Conservation (phyloP, 169 alveolate genomes). For the Plasmodium gonderi region DNA sequence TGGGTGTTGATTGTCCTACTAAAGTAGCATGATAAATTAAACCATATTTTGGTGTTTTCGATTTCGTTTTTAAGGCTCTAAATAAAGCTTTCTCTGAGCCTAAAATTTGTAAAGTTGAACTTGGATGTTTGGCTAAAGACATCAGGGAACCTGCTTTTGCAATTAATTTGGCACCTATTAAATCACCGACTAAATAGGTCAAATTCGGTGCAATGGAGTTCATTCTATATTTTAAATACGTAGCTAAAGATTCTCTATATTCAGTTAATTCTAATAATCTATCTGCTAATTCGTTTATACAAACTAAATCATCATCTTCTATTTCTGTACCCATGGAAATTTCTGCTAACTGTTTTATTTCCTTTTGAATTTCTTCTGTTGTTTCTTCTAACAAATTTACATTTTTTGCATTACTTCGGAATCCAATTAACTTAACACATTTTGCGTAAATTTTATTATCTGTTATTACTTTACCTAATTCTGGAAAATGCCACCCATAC, state of each 20-base stretch:
- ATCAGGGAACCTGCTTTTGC: constrained; percentile 99
- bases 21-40: constrained; percentile 98
- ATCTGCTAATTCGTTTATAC: constrained; percentile 94
- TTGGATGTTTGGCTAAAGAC: constrained; percentile 99
- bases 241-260: constrained; percentile 94
- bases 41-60: constrained; percentile 99
- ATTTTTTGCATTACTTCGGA: constrained; percentile 87
- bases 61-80: constrained; percentile 98
- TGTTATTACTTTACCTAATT: constrained; percentile 95
- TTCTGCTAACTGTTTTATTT: constrained; percentile 98
- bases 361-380: constrained; percentile 95
- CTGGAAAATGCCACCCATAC: constrained; percentile 99
- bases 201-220: constrained; percentile 99
- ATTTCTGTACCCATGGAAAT: constrained; percentile 99
- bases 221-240: constrained; percentile 98
- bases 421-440: constrained; percentile 92
- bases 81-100: constrained; percentile 99
- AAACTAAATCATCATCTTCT: constrained; percentile 95
- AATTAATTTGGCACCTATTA: constrained; percentile 99
- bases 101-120: constrained; percentile 99
- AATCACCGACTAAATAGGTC: constrained; percentile 98
- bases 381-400: constrained; percentile 87
- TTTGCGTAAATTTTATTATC: constrained; percentile 95
- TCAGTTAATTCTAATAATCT: constrained; percentile 97
- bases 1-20: constrained; percentile 98